These are phyloP conservation scores for Rhytidiadelphus loreus DNA, from an alignment of 225 moss, liverwort and hornwort genomes.

Conservation along the genomic window DNA sequence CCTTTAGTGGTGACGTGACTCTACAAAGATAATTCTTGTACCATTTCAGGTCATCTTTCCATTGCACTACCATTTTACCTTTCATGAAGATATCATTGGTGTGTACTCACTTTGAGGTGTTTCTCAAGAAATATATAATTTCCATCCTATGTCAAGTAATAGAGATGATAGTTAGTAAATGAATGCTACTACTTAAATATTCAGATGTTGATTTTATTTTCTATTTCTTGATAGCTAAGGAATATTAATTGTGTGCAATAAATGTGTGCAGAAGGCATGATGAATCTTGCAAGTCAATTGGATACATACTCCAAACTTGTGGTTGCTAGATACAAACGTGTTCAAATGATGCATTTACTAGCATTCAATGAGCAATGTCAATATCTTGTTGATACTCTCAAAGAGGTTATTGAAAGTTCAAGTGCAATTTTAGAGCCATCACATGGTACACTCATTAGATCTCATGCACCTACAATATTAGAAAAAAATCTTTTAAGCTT, in stretches of 20 bases:
- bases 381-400: background rate
- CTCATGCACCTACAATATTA: background rate
- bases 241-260: background rate
- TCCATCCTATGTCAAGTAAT: accelerated
- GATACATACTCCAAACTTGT: background rate
- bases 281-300: background rate
- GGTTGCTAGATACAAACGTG: background rate
- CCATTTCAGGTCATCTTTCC: no score
- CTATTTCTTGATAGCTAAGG: background rate
- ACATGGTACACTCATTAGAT: background rate
- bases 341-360: background rate
- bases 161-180: background rate
- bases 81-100: background rate
- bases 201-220: no score
- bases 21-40: background rate
- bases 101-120: background rate
- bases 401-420: background rate
- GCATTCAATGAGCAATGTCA: background rate
- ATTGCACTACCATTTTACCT: background rate
- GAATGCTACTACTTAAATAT: accelerated
- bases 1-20: accelerated
- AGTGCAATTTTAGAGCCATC: background rate
- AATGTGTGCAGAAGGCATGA: background rate
- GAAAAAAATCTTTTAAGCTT: background rate
- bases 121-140: background rate